A percentile compares a stretch with the other conserved stretches of the same genome.
These are phyloP conservation scores for Arctium minus DNA, from an alignment of 129 eudicot genomes.

Conservation along the genomic window DNA sequence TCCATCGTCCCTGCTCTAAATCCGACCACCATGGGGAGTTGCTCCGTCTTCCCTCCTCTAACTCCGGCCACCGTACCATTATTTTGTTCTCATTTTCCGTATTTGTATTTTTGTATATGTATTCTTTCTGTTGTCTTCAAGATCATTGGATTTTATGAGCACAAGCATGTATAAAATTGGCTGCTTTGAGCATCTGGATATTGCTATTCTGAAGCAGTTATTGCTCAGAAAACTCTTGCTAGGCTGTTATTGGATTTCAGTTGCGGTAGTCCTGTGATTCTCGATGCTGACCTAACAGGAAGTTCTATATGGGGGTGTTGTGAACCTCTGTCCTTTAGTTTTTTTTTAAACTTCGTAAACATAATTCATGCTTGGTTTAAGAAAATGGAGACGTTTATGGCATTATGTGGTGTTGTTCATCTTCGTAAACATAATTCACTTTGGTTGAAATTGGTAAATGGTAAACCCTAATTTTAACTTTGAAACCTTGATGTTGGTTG, in stretches of 20 bases:
- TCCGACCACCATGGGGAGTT: too few species aligned
- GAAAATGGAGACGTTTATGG: constrained; percentile 62
- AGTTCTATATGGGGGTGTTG: constrained; percentile 11
- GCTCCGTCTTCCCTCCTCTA: too few species aligned
- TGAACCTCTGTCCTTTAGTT: background rate
- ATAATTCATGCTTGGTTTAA: constrained; percentile 48
- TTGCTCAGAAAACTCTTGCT: background rate
- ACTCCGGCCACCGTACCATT: too few species aligned
- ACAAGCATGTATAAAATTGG: background rate
- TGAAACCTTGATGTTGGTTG: too few species aligned
- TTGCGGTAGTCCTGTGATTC: background rate
- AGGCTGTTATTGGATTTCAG: constrained; percentile 20
- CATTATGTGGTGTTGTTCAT: constrained; percentile 23
- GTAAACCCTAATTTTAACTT: too few species aligned
- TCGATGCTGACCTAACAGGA: constrained; percentile 17
- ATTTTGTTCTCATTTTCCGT: too few species aligned
- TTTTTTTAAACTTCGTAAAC: background rate
- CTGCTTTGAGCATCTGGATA: constrained; percentile 30
- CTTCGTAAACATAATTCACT: too few species aligned
- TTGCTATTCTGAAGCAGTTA: background rate
- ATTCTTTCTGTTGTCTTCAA: too few species aligned
- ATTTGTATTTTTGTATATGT: too few species aligned
- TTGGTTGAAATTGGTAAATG: too few species aligned
- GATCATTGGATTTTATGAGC: too few species aligned
- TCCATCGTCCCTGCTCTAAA: too few species aligned